Evolutionary conservation across 257 asterid species (phyloP).

Genomic region (Cordia subcordata): DNA sequence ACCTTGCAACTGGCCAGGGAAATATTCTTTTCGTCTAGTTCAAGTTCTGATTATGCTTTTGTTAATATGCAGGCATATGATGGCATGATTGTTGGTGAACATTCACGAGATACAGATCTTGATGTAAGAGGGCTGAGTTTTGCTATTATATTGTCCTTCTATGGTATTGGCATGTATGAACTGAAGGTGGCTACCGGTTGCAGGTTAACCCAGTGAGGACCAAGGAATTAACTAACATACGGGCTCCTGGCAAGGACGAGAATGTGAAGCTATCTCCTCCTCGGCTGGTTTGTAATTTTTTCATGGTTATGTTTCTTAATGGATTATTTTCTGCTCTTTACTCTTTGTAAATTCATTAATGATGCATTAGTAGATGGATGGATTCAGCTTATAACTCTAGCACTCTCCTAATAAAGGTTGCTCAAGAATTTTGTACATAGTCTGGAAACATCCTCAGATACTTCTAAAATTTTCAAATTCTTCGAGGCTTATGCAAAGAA

Average conservation of each 20-base stretch:
- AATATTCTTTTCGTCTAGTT: background rate
- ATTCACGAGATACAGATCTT: constrained; percentile 94
- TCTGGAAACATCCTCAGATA: no score
- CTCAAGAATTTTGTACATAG: no score
- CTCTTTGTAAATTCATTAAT: background rate
- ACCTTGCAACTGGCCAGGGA: background rate
- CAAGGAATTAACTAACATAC: constrained; percentile 79
- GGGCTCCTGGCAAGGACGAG: constrained; percentile 90
- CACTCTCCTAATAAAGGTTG: no score
- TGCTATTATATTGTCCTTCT: background rate
- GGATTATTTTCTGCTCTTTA: no score
- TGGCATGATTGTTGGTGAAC: constrained; percentile 99
- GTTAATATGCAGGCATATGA: constrained; percentile 72
- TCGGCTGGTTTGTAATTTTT: constrained; percentile 61
- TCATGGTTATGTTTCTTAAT: background rate
- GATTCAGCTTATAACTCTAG: no score
- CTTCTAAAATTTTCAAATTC: no score
- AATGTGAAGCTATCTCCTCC: constrained; percentile 95
- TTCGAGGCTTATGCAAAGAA: no score
- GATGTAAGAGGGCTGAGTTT: constrained; percentile 49
- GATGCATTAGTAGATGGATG: background rate
- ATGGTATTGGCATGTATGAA: constrained; percentile 12
- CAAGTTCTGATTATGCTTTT: constrained; percentile 6
- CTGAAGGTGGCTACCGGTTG: constrained; percentile 13
- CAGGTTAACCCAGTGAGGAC: constrained; percentile 89